Conservation (phyloP, 2,329 filamentous ascomycete species). For the Alternaria brassicae region DNA sequence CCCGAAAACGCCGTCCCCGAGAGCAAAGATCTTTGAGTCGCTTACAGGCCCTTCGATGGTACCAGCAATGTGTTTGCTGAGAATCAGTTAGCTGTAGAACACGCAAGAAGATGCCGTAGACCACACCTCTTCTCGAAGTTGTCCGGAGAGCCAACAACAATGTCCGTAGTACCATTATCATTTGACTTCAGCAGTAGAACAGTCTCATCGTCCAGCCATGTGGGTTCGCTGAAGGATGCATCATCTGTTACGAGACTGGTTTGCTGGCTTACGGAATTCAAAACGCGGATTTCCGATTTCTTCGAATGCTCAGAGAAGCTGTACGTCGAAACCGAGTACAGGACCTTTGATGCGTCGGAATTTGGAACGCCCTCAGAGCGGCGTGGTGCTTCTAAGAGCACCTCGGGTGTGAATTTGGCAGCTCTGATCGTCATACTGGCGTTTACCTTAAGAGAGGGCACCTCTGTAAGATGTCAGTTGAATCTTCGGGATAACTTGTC, state of each 20-base stretch:
- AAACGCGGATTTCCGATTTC: slow-evolving; percentile 70
- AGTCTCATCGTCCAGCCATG: slow-evolving; percentile 77
- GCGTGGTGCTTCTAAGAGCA: slow-evolving; percentile 77
- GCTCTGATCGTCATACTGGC: slow-evolving; percentile 72
- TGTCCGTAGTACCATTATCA: slow-evolving; percentile 50
- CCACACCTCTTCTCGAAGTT: slow-evolving; percentile 45
- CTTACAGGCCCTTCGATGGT: slow-evolving; percentile 56
- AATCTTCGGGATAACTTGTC: neutral
- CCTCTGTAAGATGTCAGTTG: neutral
- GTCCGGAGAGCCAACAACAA: slow-evolving; percentile 45
- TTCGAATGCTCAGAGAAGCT: slow-evolving; percentile 78
- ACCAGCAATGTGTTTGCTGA: slow-evolving; percentile 52
- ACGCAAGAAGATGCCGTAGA: neutral
- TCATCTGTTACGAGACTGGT: slow-evolving; percentile 72
- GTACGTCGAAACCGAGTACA: slow-evolving; percentile 78
- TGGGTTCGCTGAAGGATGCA: slow-evolving; percentile 70
- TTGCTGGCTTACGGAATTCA: slow-evolving; percentile 72
- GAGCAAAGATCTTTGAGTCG: slow-evolving; percentile 56
- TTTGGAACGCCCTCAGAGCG: slow-evolving; percentile 76
- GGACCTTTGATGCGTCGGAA: slow-evolving; percentile 65
- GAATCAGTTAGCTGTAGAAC: slow-evolving; percentile 4
- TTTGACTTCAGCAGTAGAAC: slow-evolving; percentile 61
- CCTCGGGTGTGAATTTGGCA: slow-evolving; percentile 76
- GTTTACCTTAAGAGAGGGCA: neutral
- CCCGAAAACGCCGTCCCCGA: slow-evolving; percentile 49